Base-by-base conservation (phyloP, 164 flowering plant species). In the Vitis labrusca region DNA sequence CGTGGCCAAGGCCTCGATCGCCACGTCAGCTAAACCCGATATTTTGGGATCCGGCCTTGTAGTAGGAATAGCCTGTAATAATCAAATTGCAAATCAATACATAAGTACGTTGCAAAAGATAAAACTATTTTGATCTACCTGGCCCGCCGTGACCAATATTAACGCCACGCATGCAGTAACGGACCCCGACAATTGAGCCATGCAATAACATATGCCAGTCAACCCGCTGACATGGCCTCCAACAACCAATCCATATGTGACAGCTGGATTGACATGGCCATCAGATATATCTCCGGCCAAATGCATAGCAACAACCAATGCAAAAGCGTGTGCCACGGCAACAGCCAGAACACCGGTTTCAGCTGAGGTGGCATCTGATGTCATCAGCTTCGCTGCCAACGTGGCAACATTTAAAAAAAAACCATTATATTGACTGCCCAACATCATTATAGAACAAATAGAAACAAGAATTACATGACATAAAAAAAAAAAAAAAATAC, bases 241-340 rank as follows among this genome's bases (percentile, higher is more conserved):
- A 23, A 78, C 44, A 4, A 72, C 75, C 17, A 70, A 55, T 52
- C 77, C 80, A 13, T 74, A 62, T 5, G 80, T 78, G 62, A 78
- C 75, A n/a, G 77, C 77, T 27, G 80, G 80, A 48, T 67, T 65
- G 48, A 74, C 11, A 23, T 74, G 73, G 50, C 73, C 77, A 9
- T 73, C 77, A 2, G 77, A 74, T 51, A 69, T 60, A 52, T 71
- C 53, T 2, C 48, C 74, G 2, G 75, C 66, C 50, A 71, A 61
- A 11, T 68, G 57, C 9, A 70, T 65, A 3, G 77, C 80, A 16
- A 68, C 71, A 12, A 55, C 62, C 37, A 78, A 29, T 0, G 75
- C 77, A 59, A 78, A 74, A 10, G 72, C 70, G 47, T 73, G 74
- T 8, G 77, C 75, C 47, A 78, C 7, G 2, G 73, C 74, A 49